A percentile compares a stretch with the other conserved stretches of the same genome.
These are phyloP conservation scores for Viridothelium virens DNA, from an alignment of 495 filamentous ascomycete species.

Conservation along the genomic window DNA sequence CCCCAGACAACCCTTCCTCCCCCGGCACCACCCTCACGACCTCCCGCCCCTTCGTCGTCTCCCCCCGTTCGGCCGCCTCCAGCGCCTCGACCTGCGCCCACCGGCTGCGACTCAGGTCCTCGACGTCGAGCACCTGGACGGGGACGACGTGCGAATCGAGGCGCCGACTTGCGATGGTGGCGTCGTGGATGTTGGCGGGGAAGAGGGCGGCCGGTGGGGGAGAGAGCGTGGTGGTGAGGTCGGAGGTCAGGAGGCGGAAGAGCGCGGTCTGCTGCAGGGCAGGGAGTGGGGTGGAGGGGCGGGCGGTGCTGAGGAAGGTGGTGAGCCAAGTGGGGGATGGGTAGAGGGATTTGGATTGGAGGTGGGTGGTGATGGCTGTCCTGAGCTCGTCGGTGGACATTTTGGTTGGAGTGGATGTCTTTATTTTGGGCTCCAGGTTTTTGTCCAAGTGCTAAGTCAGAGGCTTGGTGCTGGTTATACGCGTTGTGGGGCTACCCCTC, in stretches of 20 bases:
- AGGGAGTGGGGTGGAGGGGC: conserved; percentile 54
- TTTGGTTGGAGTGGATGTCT: not conserved
- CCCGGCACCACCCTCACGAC: conserved; percentile 63
- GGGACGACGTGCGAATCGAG: conserved; percentile 51
- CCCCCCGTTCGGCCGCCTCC: conserved; percentile 75
- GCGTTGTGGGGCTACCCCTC: not conserved
- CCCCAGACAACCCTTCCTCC: conserved; percentile 49
- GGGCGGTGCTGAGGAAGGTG: conserved; percentile 33
- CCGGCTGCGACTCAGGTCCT: conserved; percentile 66
- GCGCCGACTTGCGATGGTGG: conserved; percentile 44
- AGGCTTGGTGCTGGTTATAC: not conserved
- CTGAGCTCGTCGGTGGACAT: conserved; percentile 23
- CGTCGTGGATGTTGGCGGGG: conserved; percentile 49
- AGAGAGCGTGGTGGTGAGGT: conserved; percentile 58
- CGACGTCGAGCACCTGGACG: conserved; percentile 77
- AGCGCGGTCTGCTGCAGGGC: conserved; percentile 71
- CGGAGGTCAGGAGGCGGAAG: conserved; percentile 68
- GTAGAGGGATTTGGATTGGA: conserved; percentile 28
- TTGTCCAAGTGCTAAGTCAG: not conserved
- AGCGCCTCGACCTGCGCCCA: conserved; percentile 83
- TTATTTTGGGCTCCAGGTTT: not conserved
- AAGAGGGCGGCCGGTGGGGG: conserved; percentile 37
- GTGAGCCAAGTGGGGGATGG: conserved; percentile 32
- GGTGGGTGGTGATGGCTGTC: conserved; percentile 31
- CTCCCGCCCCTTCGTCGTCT: conserved; percentile 72